Conservation (phyloP, 1,139 yeast genomes). For the Geotrichum histeridarum region DNA sequence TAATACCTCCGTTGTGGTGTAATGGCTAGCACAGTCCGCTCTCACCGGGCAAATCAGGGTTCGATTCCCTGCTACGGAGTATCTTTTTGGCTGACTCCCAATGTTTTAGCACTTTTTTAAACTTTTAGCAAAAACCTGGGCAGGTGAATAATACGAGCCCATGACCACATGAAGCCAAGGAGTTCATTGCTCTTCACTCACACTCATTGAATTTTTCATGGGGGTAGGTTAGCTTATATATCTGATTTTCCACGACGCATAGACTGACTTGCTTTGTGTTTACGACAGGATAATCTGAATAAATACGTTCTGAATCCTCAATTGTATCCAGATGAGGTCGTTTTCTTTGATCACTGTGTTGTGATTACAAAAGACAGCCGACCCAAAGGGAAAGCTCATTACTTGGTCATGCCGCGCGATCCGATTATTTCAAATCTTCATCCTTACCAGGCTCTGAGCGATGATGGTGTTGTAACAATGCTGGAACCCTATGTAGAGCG, state of each 20-base stretch:
- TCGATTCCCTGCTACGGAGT: too few relatives aligned
- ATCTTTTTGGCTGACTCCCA: neutral
- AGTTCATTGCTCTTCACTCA: neutral
- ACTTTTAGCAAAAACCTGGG: neutral
- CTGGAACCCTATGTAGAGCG: neutral
- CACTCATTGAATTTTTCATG: neutral
- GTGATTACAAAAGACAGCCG: neutral
- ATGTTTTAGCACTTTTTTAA: neutral
- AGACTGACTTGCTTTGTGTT: neutral
- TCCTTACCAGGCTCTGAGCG: neutral
- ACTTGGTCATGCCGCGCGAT: neutral
- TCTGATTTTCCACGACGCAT: neutral
- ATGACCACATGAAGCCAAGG: neutral
- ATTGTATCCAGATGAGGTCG: neutral
- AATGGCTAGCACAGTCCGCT: neutral
- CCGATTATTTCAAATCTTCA: neutral
- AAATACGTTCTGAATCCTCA: neutral
- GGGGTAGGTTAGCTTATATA: neutral
- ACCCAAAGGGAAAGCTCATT: neutral
- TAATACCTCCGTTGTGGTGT: neutral
- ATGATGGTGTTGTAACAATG: neutral
- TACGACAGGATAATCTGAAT: neutral
- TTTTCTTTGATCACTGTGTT: neutral
- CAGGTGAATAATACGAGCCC: too few relatives aligned
- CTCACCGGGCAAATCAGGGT: neutral